These are phyloP conservation scores for Physcomitrium patens DNA, from an alignment of 225 moss, liverwort and hornwort species.

Conservation along the genomic window DNA sequence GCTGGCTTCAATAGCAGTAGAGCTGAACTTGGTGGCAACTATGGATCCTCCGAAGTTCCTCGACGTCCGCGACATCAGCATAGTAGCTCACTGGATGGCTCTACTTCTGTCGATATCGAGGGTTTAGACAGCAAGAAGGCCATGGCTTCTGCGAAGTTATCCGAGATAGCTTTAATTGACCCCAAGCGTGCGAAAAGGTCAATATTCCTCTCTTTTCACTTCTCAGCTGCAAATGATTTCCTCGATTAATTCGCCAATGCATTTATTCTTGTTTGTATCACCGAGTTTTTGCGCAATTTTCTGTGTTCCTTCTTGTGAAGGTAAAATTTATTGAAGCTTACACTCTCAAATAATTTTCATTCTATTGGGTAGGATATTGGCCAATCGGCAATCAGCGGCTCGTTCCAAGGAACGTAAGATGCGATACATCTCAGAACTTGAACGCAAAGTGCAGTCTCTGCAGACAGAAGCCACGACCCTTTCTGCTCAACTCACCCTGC, in stretches of 20 bases:
- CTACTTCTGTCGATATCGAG: conserved; percentile 69
- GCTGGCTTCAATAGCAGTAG: conserved; percentile 50
- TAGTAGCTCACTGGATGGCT: conserved; percentile 76
- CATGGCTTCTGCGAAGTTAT: conserved; percentile 75
- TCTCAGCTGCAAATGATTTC: neutral
- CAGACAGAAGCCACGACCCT: conserved; percentile 87
- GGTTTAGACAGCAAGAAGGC: conserved; percentile 72
- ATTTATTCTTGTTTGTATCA: neutral
- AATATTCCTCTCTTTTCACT: neutral
- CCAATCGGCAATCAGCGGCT: conserved; percentile 82
- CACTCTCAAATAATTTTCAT: neutral
- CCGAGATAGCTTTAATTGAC: conserved; percentile 76
- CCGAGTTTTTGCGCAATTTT: neutral
- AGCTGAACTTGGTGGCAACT: conserved; percentile 39
- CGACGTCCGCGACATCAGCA: conserved; percentile 75
- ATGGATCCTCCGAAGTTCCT: conserved; percentile 56
- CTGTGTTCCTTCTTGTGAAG: neutral
- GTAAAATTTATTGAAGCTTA: neutral
- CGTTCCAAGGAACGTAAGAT: conserved; percentile 88
- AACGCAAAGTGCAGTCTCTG: conserved; percentile 79
- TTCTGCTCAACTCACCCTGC: conserved; percentile 74
- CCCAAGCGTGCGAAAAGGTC: conserved; percentile 86
- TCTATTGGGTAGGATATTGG: conserved; percentile 52
- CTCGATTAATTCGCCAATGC: neutral
- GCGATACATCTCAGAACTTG: conserved; percentile 86